These are phyloP conservation scores for Dryas octopetala DNA, from an alignment of 306 rosid species.

Conservation along the genomic window DNA sequence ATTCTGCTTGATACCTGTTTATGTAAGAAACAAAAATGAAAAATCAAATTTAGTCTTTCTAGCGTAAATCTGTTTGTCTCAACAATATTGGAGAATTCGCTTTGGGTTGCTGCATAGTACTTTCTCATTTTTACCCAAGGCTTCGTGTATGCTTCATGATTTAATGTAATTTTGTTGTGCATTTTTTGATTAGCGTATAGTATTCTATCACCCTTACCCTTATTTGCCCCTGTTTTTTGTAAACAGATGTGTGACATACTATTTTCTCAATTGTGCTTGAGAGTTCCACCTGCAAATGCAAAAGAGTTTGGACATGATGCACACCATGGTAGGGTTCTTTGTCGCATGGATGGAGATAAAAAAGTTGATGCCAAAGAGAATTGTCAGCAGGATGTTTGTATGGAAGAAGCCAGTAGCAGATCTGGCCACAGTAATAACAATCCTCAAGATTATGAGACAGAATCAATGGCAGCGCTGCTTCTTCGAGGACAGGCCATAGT, in stretches of 20 bases:
- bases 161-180: not conserved
- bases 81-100: constrained; percentile 1
- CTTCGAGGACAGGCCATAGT: constrained; percentile 86
- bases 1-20: not conserved
- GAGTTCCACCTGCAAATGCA: constrained; percentile 68
- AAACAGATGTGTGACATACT: constrained; percentile 96
- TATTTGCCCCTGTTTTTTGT: constrained; percentile 17
- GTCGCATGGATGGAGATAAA: constrained; percentile 40
- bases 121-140: not conserved
- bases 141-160: not conserved
- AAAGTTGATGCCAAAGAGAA: constrained; percentile 43
- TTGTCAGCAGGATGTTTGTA: constrained; percentile 43
- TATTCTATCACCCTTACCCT: not conserved
- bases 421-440: constrained; percentile 40
- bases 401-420: constrained; percentile 59
- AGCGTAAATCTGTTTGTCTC: not conserved
- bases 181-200: not conserved
- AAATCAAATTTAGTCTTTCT: not conserved
- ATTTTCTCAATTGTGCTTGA: constrained; percentile 91
- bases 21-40: constrained; percentile 1
- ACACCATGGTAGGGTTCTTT: constrained; percentile 42
- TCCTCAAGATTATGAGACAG: constrained; percentile 61
- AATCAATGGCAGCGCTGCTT: constrained; percentile 81
- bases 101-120: not conserved
- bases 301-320: constrained; percentile 63